These are phyloP conservation scores for Exidia glandulosa DNA, from an alignment of 768 basidiomycete species.

Conservation along the genomic window DNA sequence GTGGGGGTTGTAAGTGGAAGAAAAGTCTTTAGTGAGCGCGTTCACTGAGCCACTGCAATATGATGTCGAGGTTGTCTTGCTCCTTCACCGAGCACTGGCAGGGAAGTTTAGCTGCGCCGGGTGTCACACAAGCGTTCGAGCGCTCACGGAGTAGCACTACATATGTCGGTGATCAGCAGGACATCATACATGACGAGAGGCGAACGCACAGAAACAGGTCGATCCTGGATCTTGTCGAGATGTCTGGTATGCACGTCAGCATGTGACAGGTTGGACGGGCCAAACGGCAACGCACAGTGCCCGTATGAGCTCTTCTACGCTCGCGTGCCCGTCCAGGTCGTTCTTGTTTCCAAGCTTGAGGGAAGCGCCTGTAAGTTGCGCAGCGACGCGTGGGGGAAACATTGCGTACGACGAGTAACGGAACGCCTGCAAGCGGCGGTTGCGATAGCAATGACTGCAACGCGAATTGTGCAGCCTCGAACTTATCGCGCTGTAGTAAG, in stretches of 20 bases:
- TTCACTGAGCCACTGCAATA: conserved; percentile 76
- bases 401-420: conserved; percentile 64
- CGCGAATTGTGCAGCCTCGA: conserved; percentile 75
- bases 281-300: conserved; percentile 42
- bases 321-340: conserved; percentile 63
- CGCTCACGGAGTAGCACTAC: conserved; percentile 66
- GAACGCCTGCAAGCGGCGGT: conserved; percentile 55
- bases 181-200: not conserved
- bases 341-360: conserved; percentile 85
- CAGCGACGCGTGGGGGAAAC: not conserved
- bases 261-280: not conserved
- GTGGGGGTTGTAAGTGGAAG: too few relatives aligned
- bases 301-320: conserved; percentile 75
- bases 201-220: conserved; percentile 73
- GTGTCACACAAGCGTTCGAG: not conserved
- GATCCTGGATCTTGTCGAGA: conserved; percentile 66
- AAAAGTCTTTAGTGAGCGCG: conserved; percentile 43
- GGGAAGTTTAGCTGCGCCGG: not conserved
- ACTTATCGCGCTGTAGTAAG: conserved; percentile 54
- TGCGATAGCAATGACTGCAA: conserved; percentile 69
- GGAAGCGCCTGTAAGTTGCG: not conserved
- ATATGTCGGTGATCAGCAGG: not conserved
- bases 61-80: conserved; percentile 87
- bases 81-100: conserved; percentile 90
- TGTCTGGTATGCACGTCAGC: conserved; percentile 30